Conservation (phyloP, 441 rosid genomes). For the Mallotus repandus region DNA sequence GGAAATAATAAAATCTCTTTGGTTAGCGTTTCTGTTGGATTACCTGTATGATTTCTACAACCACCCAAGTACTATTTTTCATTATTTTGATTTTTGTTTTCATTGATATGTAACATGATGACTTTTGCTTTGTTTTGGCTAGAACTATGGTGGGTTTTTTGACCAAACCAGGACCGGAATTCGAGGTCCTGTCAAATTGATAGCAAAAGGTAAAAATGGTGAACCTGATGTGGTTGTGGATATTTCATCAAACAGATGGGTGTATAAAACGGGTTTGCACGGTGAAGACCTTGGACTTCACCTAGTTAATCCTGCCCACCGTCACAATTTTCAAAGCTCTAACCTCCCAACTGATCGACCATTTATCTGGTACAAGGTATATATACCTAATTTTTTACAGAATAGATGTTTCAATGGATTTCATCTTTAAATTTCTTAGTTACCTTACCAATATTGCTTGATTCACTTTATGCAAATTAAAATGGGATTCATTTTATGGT, state of each 20-base stretch:
- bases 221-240: constrained; percentile 25
- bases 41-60: constrained; percentile 29
- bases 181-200: constrained; percentile 41
- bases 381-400: too few species aligned
- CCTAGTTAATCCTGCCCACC: too few species aligned
- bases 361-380: constrained; percentile 52
- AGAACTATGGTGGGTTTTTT: constrained; percentile 54
- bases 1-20: constrained; percentile 51
- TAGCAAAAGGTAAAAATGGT: constrained; percentile 15
- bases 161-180: constrained; percentile 44
- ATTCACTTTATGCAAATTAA: too few species aligned
- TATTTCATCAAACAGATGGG: constrained; percentile 53
- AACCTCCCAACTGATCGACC: constrained; percentile 15
- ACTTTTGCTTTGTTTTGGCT: neutral
- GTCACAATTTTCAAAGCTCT: too few species aligned
- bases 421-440: too few species aligned
- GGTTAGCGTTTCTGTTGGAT: constrained; percentile 57
- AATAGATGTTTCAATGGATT: too few species aligned
- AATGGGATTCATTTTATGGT: too few species aligned
- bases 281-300: constrained; percentile 23
- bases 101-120: neutral
- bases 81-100: too few species aligned
- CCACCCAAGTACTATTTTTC: too few species aligned
- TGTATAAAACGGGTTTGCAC: constrained; percentile 45
- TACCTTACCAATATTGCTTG: too few species aligned